A percentile compares a stretch with the other conserved stretches of the same genome.
These are phyloP conservation scores for Candida parachauliodes DNA, from an alignment of 805 yeast genomes.

Conservation along the genomic window DNA sequence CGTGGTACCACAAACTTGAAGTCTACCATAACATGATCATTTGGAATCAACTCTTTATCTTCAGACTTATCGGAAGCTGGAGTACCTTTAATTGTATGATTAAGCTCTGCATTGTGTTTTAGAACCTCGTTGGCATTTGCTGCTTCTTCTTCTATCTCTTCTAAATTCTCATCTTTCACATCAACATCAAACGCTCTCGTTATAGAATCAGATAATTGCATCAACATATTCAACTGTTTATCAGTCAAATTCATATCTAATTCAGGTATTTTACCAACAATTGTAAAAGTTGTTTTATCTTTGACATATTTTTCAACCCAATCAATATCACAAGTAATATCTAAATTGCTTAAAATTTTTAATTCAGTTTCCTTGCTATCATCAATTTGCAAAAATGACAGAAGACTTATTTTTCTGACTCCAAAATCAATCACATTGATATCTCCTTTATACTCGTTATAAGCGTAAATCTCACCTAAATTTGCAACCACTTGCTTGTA, in stretches of 20 bases:
- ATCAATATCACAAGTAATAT: slow-evolving; percentile 57
- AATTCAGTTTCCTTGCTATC: slow-evolving; percentile 43
- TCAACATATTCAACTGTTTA: slow-evolving; percentile 57
- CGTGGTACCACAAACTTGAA: slow-evolving; percentile 59
- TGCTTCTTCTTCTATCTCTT: slow-evolving; percentile 58
- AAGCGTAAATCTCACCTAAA: slow-evolving; percentile 77
- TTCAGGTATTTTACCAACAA: slow-evolving; percentile 60
- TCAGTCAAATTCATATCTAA: slow-evolving; percentile 68
- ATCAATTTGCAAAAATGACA: slow-evolving; percentile 54
- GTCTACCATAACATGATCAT: slow-evolving; percentile 36
- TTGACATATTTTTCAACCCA: slow-evolving; percentile 41
- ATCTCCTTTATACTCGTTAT: slow-evolving; percentile 50
- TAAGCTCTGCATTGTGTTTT: slow-evolving; percentile 17
- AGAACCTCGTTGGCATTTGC: slow-evolving; percentile 54
- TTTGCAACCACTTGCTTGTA: slow-evolving; percentile 15
- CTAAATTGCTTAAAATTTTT: slow-evolving; percentile 64
- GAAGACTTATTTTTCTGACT: slow-evolving; percentile 64
- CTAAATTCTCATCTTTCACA: slow-evolving; percentile 36
- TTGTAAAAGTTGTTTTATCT: slow-evolving; percentile 45
- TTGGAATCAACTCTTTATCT: slow-evolving; percentile 13
- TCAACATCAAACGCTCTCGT: slow-evolving; percentile 49
- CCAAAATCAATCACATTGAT: slow-evolving; percentile 64
- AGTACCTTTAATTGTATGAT: background rate
- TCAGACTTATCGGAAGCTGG: background rate
- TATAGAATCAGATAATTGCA: slow-evolving; percentile 53